phyloP scores from a whole-genome alignment of 805 yeast genomes.

The Metschnikowia santaceciliae region DNA sequence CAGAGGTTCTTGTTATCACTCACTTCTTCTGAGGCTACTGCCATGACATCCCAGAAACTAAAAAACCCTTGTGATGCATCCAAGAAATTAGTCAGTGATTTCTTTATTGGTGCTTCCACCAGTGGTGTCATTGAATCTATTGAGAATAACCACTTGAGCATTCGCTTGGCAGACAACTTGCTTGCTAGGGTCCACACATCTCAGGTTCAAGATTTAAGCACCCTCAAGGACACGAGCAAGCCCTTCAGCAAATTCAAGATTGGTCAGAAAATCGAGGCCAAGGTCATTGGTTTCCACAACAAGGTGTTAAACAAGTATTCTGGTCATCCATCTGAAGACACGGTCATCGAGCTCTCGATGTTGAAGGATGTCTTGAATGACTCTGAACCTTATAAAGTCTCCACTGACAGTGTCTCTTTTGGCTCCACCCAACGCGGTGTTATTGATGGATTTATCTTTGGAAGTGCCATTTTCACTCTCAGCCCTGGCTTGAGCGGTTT shows the following conservation, averaged over 20 bases:
- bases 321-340: conserved; percentile 47
- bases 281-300: conserved; percentile 75
- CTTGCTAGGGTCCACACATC: conserved; percentile 79
- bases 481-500: conserved; percentile 68
- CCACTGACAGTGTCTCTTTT: conserved; percentile 30
- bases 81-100: conserved; percentile 48
- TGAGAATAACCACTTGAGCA: conserved; percentile 70
- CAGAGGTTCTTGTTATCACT: conserved; percentile 68
- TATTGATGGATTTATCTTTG: conserved; percentile 60
- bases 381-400: conserved; percentile 12
- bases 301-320: conserved; percentile 62
- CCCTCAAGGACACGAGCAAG: conserved; percentile 51
- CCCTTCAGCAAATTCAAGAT: conserved; percentile 59
- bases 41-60: conserved; percentile 9
- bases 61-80: conserved; percentile 60
- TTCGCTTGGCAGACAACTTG: conserved; percentile 69
- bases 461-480: conserved; percentile 63
- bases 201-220: conserved; percentile 53
- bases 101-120: conserved; percentile 56
- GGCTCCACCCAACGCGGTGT: conserved; percentile 56
- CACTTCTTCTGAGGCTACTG: conserved; percentile 21
- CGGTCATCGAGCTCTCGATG: conserved; percentile 61
- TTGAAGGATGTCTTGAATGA: conserved; percentile 39
- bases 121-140: conserved; percentile 58
- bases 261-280: conserved; percentile 57